Conservation (phyloP, 331 rosid species). For the Spiraea crenata region DNA sequence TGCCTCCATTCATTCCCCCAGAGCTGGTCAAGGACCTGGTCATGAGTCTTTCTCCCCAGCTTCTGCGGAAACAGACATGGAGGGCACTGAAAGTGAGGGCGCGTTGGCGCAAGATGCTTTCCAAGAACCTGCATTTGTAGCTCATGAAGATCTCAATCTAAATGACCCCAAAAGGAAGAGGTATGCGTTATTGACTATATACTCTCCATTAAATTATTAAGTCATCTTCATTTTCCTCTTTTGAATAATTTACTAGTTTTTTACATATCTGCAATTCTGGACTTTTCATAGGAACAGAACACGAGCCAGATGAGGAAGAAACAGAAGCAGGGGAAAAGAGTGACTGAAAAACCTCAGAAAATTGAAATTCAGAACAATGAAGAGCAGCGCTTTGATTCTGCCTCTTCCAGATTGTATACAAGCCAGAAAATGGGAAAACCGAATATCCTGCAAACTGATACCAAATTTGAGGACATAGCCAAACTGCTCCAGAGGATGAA, state of each 20-base stretch:
- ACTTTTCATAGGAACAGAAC: constrained; percentile 44
- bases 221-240: constrained; percentile 1
- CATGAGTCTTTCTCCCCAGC: constrained; percentile 33
- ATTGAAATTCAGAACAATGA: constrained; percentile 49
- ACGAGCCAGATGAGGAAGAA: constrained; percentile 66
- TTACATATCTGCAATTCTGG: constrained; percentile 38
- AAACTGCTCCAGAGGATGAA: constrained; percentile 51
- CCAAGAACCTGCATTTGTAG: constrained; percentile 37
- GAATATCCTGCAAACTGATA: constrained; percentile 38
- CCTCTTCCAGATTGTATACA: constrained; percentile 47
- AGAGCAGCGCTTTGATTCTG: constrained; percentile 48
- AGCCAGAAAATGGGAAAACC: constrained; percentile 56
- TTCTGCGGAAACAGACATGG: constrained; percentile 49
- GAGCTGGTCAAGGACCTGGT: constrained; percentile 44
- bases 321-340: constrained; percentile 49
- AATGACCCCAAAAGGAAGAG: constrained; percentile 82
- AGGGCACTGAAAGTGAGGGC: constrained; percentile 40
- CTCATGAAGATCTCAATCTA: constrained; percentile 62
- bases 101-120: constrained; percentile 62
- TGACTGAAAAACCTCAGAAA: constrained; percentile 43
- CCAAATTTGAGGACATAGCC: constrained; percentile 44
- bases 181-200: constrained; percentile 33
- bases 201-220: constrained; percentile 8
- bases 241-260: constrained; percentile 4
- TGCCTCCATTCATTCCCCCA: constrained; percentile 40